Conservation (phyloP, 805 yeast species). For the Saturnispora galanensis region DNA sequence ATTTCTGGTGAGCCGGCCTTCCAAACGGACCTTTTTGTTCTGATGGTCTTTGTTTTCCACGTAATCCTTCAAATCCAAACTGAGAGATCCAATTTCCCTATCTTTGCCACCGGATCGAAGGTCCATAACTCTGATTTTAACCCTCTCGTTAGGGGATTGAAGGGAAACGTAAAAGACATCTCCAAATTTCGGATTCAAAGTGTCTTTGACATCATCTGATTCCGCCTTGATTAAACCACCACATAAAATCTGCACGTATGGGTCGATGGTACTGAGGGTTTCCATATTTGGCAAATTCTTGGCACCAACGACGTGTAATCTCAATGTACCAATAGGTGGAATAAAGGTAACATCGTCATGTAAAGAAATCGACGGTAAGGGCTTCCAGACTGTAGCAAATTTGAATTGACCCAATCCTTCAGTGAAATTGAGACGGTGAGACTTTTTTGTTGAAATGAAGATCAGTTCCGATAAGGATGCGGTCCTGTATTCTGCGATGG, state of each 20-base stretch:
- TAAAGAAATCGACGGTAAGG: conserved; percentile 46
- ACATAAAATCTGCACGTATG: conserved; percentile 51
- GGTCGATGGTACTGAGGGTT: conserved; percentile 65
- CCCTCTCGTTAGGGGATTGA: conserved; percentile 47
- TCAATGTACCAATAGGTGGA: conserved; percentile 60
- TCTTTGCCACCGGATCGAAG: conserved; percentile 53
- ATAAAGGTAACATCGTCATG: conserved; percentile 33
- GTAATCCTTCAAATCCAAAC: conserved; percentile 23
- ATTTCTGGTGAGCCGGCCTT: conserved; percentile 8
- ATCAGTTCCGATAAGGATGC: conserved; percentile 43
- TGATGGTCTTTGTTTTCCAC: conserved; percentile 10
- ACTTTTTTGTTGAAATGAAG: conserved; percentile 40
- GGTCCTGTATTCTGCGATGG: conserved; percentile 45
- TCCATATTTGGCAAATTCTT: conserved; percentile 46
- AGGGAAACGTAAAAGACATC: conserved; percentile 53
- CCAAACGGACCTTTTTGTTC: conserved; percentile 8
- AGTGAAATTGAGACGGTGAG: conserved; percentile 37
- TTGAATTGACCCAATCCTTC: conserved; percentile 46
- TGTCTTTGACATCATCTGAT: conserved; percentile 45
- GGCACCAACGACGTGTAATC: conserved; percentile 49
- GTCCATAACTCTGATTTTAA: conserved; percentile 54
- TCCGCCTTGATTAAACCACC: conserved; percentile 49
- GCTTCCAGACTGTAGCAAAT: conserved; percentile 60
- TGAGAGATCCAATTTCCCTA: conserved; percentile 51
- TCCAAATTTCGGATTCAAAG: conserved; percentile 50